Evolutionary conservation across 129 eudicot genomes (phyloP), one percentile per base, ranked within the genome.

Genomic region (Apium graveolens): DNA sequence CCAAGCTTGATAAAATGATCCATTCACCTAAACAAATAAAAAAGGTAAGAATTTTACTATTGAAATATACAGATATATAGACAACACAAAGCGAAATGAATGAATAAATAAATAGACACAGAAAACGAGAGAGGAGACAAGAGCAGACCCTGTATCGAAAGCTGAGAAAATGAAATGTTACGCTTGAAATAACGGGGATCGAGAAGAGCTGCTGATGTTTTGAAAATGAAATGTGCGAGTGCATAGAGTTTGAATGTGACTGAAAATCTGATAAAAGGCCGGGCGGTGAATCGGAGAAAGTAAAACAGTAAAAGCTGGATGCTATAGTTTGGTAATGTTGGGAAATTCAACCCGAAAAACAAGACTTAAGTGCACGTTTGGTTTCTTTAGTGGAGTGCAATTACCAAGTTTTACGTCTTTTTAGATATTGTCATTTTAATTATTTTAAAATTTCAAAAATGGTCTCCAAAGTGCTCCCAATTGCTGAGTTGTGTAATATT

Each of bases 1-100:
- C 78, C 76, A 29, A 85, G 57, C 80, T 81, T 85, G 73, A 80
- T 55, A 72, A 76, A 83, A 70, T 83, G 78, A 79, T 45, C 91
- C 91, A 87, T 87, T 63, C 78, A 78, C 78, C 78, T 46, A 38
- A 78, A 78, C 57, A 49, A 5, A 16, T 17, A 48, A 48, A 48
- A 48, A 39, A n/a, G n/a, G 53, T 24, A 65, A 35, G 7, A 46
- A 75, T 18, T 76, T 14, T 48, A 17, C 1, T 38, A 38, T 38
- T 38, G 41, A 38, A 38, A 38, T 38, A 4, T 38, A 38, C 6
- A 38, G 41, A 38, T 38, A 38, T 5, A 38, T 38, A 38, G 5
- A 38, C 41, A 38, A 38, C 41, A 4, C 41, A 5, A 38, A 38
- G 41, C 3, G 41, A 38, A 38, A 38, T 38, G 41, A 3, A 38